Evolutionary conservation across 176 grass and related monocot species (phyloP), one percentile per base, ranked within the genome.

Genomic region (Leersia perrieri): DNA sequence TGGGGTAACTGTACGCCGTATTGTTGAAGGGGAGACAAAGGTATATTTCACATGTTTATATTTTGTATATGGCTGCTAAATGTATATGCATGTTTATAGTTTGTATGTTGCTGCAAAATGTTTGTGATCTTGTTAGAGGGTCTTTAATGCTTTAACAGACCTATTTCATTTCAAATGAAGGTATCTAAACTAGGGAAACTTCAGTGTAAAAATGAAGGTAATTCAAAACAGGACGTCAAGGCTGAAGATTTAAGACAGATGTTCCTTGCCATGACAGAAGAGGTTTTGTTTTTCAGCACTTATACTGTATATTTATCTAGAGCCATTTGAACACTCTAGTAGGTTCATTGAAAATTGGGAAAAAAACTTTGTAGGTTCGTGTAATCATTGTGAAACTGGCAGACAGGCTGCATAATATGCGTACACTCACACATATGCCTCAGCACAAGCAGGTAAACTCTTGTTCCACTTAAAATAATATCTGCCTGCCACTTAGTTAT

Each of bases 201-300:
- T 83, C 90, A 95, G 64, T 89, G 88, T 72, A 89, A 93, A 84
- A 75, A 81, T 86, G 81, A 88, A 60, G 86, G 78, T 88, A 89
- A 83, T 85, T 91, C 96, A 72, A 91, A 90, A 87, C 90, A 95
- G 76, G 96, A 98, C 83, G 87, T 98, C 62, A 98, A 98, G 89
- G 96, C 96, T 75, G 88, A 98, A 88, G 96, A 98, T 76, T 82
- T 98, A 30, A 91, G 92, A 74, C 96, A 98, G 73, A 98, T 98
- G 96, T 98, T 98, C 88, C 96, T 98, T 95, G 88, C 96, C 58
- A 98, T 98, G 96, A 95, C 96, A 81, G 90, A 98, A 82, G 96
- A 98, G 92, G 96, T 98, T 55, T 25, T 63, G 11, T 66, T 70
- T 62, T 63, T 30, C n/a, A 29, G 39, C 45, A 80, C 64, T 18